Conservation (phyloP, 768 basidiomycete species). For the Boletus huronensis region DNA sequence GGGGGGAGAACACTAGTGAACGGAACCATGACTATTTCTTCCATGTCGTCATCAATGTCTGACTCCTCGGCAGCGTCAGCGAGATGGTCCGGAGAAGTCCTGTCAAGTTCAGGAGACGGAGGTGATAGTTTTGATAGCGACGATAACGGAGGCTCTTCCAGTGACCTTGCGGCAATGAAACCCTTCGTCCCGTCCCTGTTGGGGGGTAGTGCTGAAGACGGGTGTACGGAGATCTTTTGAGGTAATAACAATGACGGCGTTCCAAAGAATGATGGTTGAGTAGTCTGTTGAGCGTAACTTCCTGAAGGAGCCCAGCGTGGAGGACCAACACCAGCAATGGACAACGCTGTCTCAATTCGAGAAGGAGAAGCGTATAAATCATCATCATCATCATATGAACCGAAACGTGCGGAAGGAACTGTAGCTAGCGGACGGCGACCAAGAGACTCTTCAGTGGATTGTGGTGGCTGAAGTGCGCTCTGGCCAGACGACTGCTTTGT, state of each 20-base stretch:
- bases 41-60: constrained; percentile 38
- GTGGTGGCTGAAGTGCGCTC: constrained; percentile 3
- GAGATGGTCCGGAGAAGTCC: background rate
- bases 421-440: background rate
- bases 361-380: constrained; percentile 51
- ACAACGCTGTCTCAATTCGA: constrained; percentile 62
- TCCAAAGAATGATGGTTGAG: constrained; percentile 35
- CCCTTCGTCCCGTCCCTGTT: background rate
- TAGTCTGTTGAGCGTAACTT: constrained; percentile 9
- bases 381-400: constrained; percentile 35
- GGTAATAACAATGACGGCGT: constrained; percentile 33
- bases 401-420: background rate
- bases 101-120: background rate
- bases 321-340: constrained; percentile 59
- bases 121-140: constrained; percentile 1
- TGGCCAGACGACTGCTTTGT: constrained; percentile 5
- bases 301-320: constrained; percentile 19
- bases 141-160: constrained; percentile 4
- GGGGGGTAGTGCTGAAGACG: background rate
- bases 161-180: background rate
- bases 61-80: constrained; percentile 5
- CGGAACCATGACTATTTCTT: constrained; percentile 27
- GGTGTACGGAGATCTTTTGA: background rate
- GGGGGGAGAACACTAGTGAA: background rate
- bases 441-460: background rate